Evolutionary conservation across 2,329 filamentous ascomycete species (phyloP), one percentile per base, ranked within the genome.

Genomic region (Rugonectria rugulosa): DNA sequence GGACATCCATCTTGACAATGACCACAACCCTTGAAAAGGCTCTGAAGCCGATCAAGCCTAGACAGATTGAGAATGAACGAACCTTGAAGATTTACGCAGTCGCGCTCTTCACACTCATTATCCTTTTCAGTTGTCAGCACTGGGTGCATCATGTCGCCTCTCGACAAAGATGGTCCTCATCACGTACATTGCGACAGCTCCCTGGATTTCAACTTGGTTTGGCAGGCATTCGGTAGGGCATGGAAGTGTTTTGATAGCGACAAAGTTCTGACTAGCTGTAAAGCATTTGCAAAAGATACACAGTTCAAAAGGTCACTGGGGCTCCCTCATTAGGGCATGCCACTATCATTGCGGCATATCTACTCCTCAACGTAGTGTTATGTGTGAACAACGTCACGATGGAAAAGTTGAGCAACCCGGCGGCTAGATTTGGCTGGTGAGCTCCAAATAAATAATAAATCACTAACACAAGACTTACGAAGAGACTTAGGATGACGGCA

Each of bases 401-500:
- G 5, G 20, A 11, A 14, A 41, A 38, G 15, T 10, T 55, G 14
- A 55, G 26, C 45, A 44, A 55, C 10, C 45, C 52, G 3, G 62
- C 64, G 0, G 63, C 65, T 15, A 50, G 65, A 15, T 61, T 65
- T 9, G 65, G 65, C 29, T 68, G 66, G 66, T 68, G 54, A 7
- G 43, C 17, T 4, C 20, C 37, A 1, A 6, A 3, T 45, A 5
- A 40, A 12, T 19, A 0, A 8, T 32, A 15, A 2, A 14, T 12
- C 20, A 10, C 8, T 29, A 5, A 15, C 3, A 4, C 3, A 2
- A 9, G 6, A 6, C 37, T 66, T 12, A 66, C 44, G 17, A 7
- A 9, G 2, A 14, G 9, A 2, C 0, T 6, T 23, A 83, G 81
- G 81, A 72, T 83, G 65, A 69, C 75, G 1, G 64, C 76, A 11